Conservation (phyloP, 192 early-diverging fungal species). For the Gigaspora rosea region DNA sequence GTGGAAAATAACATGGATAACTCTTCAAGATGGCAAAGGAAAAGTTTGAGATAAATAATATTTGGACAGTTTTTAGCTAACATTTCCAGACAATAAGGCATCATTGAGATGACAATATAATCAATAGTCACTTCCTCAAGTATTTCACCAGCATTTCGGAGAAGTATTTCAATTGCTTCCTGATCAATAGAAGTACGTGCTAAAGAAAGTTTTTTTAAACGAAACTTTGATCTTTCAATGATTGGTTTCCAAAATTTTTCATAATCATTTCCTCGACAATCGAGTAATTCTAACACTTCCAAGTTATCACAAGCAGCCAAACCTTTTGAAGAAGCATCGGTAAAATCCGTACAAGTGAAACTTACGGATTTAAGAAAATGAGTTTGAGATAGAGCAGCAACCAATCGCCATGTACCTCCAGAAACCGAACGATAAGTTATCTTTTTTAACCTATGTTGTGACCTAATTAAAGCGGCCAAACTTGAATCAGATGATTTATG, state of each 20-base stretch:
- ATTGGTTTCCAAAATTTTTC: conserved; percentile 5
- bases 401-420: not conserved
- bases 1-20: not conserved
- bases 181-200: not conserved
- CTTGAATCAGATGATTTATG: not conserved
- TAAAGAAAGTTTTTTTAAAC: not conserved
- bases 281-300: not conserved
- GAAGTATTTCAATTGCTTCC: not conserved
- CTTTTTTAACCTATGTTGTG: not conserved
- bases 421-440: not conserved
- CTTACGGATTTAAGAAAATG: not conserved
- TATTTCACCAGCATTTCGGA: not conserved
- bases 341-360: not conserved
- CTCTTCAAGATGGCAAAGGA: not conserved
- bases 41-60: not conserved
- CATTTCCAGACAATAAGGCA: not conserved
- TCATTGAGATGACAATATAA: not conserved
- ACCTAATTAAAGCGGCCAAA: not conserved
- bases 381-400: not conserved
- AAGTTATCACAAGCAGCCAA: not conserved
- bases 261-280: not conserved
- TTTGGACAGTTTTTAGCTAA: not conserved
- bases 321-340: not conserved
- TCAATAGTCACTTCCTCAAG: not conserved
- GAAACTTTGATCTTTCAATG: not conserved